Evolutionary conservation across 2,329 filamentous ascomycete genomes (phyloP), one percentile per base, ranked within the genome.

Genomic region (Ascochyta pisi): DNA sequence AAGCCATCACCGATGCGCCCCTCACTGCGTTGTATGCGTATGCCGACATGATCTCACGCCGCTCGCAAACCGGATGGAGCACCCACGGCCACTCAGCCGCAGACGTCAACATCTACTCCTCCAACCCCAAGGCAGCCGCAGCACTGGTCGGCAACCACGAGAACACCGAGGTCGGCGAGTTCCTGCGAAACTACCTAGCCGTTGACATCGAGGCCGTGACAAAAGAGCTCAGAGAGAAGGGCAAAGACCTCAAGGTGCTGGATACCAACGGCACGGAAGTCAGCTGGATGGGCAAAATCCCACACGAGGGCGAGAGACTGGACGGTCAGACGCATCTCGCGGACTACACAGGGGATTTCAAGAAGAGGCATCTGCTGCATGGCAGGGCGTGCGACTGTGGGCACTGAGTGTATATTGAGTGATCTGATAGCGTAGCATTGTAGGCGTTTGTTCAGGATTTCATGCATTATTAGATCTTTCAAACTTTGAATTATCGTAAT

Each of bases 41-140:
- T 71, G 87, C 92, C 0, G 88, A 91, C 69, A 94, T 99, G 80
- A 86, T 98, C 65, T 96, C 91, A 65, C 84, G 90, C 4, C 86
- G 95, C 57, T 91, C 93, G 1, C 92, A 96, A 70, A 86, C 96
- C 39, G 96, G 95, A 13, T 99, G 95, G 95, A 89, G 86, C 61
- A 96, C 93, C 0, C 94, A 97, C 74, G 95, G 95, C 26, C 95
- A 99, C 78, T 69, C 70, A 71, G 95, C 89, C 47, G 92, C 95
- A 7, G 95, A 99, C 73, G 95, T 99, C 44, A 99, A 99, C 76
- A 91, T 99, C 64, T 99, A 98, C 78, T 89, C 90, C 48, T 93
- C 90, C 0, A 87, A 90, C 3, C 82, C 85, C 0, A 82, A 84
- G 34, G 78, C 80, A 27, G 85, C 88, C 0, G 82, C 84, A 39